Percentiles rank a stretch among this genome's conserved stretches.
phyloP scores from a whole-genome alignment of 2,329 filamentous ascomycete genomes.

The Aplosporella prunicola region DNA sequence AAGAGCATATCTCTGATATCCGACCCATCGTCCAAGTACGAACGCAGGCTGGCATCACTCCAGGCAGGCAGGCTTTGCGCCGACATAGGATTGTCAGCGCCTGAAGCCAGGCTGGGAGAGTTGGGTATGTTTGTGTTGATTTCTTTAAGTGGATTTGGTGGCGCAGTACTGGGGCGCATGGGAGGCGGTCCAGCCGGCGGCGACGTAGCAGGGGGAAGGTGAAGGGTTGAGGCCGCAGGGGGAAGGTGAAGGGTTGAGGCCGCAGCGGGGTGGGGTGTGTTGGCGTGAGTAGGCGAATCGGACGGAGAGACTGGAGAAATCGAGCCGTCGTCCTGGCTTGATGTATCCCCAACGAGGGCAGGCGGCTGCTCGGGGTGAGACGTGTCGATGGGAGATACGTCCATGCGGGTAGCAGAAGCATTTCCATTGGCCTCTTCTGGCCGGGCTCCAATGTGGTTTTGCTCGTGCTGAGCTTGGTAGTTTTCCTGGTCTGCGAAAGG shows the following conservation, averaged over 20 bases:
- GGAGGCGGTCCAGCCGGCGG: too few species aligned
- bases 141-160: constrained; percentile 16
- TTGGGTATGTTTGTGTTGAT: constrained; percentile 22
- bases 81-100: constrained; percentile 46
- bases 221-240: constrained; percentile 12
- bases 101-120: constrained; percentile 21
- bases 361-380: constrained; percentile 41
- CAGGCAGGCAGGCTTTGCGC: constrained; percentile 55
- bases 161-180: constrained; percentile 29
- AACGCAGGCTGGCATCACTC: constrained; percentile 77
- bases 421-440: constrained; percentile 7
- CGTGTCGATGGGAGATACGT: constrained; percentile 12
- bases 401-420: not conserved
- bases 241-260: constrained; percentile 22
- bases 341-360: constrained; percentile 59
- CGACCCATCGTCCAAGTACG: constrained; percentile 82
- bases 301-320: constrained; percentile 25
- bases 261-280: constrained; percentile 16
- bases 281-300: constrained; percentile 4
- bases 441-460: constrained; percentile 4
- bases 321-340: constrained; percentile 52
- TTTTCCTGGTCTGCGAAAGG: constrained; percentile 32
- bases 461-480: constrained; percentile 15
- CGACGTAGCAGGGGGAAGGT: not conserved
- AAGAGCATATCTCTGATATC: constrained; percentile 84